Evolutionary conservation across 495 filamentous ascomycete species (phyloP), one percentile per base, ranked within the genome.

Genomic region (Trichoderma gamsii): DNA sequence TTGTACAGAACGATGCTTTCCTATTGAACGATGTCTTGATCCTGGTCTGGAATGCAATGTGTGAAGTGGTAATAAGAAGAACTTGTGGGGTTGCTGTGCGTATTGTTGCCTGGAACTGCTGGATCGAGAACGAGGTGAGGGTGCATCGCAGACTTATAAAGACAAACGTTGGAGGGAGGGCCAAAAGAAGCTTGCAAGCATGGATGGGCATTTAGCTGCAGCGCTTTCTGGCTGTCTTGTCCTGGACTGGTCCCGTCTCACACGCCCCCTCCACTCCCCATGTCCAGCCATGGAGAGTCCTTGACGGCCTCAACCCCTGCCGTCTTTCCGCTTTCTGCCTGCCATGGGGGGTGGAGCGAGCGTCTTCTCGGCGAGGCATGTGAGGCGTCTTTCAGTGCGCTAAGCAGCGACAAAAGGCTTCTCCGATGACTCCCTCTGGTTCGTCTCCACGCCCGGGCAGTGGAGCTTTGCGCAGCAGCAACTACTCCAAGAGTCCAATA

Each of bases 301-400:
- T 61, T 23, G 16, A 32, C 25, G 15, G n/a, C 44, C 25, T 18
- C 8, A 61, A 61, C 56, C 56, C 56, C 56, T 61, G 56, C 56
- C 56, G 56, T 61, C 56, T 61, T 61, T 61, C 56, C 56, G 56
- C 56, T 32, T 61, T 61, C 56, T 61, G 56, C 56, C 56, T 61
- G n/a, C 56, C 51, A 12, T 21, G 51, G n/a, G 51, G 56, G 56
- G 18, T 21, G 4, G 56, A 25, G 25, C 16, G 11, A 21, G 51
- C n/a, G 51, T 59, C 51, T 3, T 59, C 51, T 21, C 23, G 56
- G 56, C 56, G 56, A 61, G 49, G 56, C 56, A 61, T 61, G 56
- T 61, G 56, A 61, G 56, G 56, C 56, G 29, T 61, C 56, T 61
- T 32, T 21, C 56, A 18, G 25, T 7, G 56, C 56, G 56, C 56